These are phyloP conservation scores for Microstegium vimineum DNA, from an alignment of 176 grass and related monocot genomes.

Conservation along the genomic window DNA sequence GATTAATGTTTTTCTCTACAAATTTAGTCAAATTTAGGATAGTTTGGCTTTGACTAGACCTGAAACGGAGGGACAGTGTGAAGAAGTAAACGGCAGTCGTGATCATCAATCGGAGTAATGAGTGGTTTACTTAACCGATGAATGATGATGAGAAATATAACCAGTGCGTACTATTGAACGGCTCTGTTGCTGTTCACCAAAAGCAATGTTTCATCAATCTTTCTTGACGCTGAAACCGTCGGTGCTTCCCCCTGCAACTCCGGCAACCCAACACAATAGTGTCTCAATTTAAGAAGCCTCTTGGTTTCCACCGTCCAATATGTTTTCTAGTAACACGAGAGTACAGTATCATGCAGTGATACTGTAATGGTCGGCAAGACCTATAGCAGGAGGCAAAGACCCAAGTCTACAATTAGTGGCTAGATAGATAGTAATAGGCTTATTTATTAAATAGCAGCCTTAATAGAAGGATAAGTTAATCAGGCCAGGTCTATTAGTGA, in stretches of 20 bases:
- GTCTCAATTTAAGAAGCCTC: background rate
- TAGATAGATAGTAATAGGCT: too few species aligned
- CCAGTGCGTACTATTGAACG: background rate
- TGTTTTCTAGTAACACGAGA: background rate
- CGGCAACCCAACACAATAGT: background rate
- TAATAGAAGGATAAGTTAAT: too few species aligned
- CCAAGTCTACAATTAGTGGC: too few species aligned
- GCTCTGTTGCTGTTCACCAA: background rate
- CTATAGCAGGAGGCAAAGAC: too few species aligned
- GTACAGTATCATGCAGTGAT: background rate
- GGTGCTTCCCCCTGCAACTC: background rate
- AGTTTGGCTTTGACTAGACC: background rate
- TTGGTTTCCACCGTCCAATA: background rate
- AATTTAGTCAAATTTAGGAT: background rate
- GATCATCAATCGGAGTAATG: background rate
- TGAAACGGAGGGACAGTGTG: background rate
- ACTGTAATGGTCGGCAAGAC: too few species aligned
- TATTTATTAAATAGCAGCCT: too few species aligned
- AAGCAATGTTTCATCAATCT: slow-evolving; percentile 22
- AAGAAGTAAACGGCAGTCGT: background rate
- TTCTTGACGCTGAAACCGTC: background rate
- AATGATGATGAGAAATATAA: background rate
- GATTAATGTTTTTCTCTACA: background rate
- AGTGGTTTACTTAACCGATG: background rate
- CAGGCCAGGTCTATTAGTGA: too few species aligned